Evolutionary conservation across 805 yeast genomes (phyloP), one percentile per base, ranked within the genome.

Genomic region (Henningerozyma blattae): DNA sequence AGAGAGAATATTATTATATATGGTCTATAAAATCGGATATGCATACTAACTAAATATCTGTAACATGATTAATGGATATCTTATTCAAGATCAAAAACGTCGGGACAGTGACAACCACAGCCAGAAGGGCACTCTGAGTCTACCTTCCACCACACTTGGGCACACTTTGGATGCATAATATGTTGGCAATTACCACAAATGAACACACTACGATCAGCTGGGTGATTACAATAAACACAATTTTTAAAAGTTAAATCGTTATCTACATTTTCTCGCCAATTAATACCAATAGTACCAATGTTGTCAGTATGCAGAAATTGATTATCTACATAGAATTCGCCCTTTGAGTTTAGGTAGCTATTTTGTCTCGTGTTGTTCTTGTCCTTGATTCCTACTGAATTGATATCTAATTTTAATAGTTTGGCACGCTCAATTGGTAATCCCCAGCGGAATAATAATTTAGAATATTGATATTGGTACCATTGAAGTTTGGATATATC

Each of bases 391-490:
- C 27, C 14, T 10, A 24, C 20, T 4, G 32, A 18, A 17, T 33
- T 30, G 2, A 60, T 73, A 71, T 43, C 40, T 3, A 48, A 37
- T 56, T 87, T 85, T 36, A 84, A 53, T 9, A 87, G 70, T 47
- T 87, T 87, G 19, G 83, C 74, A 28, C 95, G 58, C 42, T 77
- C 73, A n/a, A 81, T 68, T 0, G 86, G 81, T 15, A 86, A 62
- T 0, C 91, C 93, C 96, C 96, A 89, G 22, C 69, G 56, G 47
- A 71, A 82, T 12, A 87, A 61, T 49, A 87, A 66, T 15, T 77
- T 70, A 0, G 95, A 86, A 53, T 89, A 87, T 43, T 76, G 78
- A 15, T 69, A 65, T 27, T 95, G 72, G 70, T 62, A 64, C 1
- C 43, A 41, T 25, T 50, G 41, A 30, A 46, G 63, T 50, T 45